phyloP scores from a whole-genome alignment of 108 stramenopile species.

The Licmophora abbreviata region DNA sequence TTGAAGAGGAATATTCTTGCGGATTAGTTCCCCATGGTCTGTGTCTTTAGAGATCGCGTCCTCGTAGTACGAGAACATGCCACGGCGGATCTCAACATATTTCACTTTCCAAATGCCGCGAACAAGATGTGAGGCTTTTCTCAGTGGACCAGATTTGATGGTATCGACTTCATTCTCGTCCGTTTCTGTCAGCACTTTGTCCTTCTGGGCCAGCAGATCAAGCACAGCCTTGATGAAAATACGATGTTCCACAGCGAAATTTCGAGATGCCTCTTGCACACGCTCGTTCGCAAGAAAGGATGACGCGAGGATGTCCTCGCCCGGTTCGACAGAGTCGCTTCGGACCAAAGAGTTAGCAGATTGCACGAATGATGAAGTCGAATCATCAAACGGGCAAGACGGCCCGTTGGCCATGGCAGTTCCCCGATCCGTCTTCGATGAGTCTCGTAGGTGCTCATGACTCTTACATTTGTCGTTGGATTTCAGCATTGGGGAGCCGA shows the following conservation, averaged over 20 bases:
- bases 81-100: constrained; percentile 66
- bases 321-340: too few relatives aligned
- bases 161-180: constrained; percentile 52
- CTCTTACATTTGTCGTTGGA: too few relatives aligned
- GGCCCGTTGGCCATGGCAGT: too few relatives aligned
- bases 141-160: constrained; percentile 63
- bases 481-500: too few relatives aligned
- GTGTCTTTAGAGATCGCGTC: constrained; percentile 27
- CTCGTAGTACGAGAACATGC: constrained; percentile 70
- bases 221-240: constrained; percentile 68
- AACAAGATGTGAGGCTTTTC: constrained; percentile 64
- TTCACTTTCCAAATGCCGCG: constrained; percentile 78
- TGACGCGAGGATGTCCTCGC: too few relatives aligned
- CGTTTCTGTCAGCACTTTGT: constrained; percentile 34
- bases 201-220: constrained; percentile 53
- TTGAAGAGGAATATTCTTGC: constrained; percentile 57
- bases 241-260: constrained; percentile 69
- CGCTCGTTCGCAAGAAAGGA: too few relatives aligned
- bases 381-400: too few relatives aligned
- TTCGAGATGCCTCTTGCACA: constrained; percentile 13
- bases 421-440: too few relatives aligned
- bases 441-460: too few relatives aligned
- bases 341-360: too few relatives aligned
- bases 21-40: constrained; percentile 23
- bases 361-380: too few relatives aligned